Conservation (phyloP, 345 rosid genomes). For the Melaleuca quinquenervia region DNA sequence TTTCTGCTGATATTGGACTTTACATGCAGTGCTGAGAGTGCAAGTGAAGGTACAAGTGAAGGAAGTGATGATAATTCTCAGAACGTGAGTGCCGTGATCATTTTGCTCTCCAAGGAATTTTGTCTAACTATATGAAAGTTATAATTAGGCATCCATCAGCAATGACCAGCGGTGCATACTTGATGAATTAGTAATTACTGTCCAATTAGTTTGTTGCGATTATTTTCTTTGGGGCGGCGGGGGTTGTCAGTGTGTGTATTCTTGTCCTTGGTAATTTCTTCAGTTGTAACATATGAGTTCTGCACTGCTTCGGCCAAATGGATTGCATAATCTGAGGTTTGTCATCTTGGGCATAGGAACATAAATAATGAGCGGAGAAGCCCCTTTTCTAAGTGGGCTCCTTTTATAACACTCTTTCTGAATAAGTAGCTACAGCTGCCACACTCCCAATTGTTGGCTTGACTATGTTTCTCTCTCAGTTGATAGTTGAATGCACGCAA, state of each 20-base stretch:
- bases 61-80: conserved; percentile 95
- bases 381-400: background rate
- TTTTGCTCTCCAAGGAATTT: background rate
- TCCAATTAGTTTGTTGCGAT: background rate
- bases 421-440: background rate
- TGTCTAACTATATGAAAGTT: background rate
- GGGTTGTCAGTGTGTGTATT: background rate
- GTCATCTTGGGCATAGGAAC: background rate
- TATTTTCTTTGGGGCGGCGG: background rate
- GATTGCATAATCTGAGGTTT: background rate
- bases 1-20: conserved; percentile 15
- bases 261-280: background rate
- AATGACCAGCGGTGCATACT: background rate
- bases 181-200: background rate
- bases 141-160: background rate
- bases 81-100: conserved; percentile 40
- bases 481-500: background rate
- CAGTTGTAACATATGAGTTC: background rate
- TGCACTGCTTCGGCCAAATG: background rate
- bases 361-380: background rate
- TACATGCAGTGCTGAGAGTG: conserved; percentile 70
- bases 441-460: background rate
- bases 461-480: background rate
- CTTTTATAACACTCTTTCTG: background rate
- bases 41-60: conserved; percentile 91